phyloP scores from a whole-genome alignment of 2,329 filamentous ascomycete species.

The Xylariaceae sp. region DNA sequence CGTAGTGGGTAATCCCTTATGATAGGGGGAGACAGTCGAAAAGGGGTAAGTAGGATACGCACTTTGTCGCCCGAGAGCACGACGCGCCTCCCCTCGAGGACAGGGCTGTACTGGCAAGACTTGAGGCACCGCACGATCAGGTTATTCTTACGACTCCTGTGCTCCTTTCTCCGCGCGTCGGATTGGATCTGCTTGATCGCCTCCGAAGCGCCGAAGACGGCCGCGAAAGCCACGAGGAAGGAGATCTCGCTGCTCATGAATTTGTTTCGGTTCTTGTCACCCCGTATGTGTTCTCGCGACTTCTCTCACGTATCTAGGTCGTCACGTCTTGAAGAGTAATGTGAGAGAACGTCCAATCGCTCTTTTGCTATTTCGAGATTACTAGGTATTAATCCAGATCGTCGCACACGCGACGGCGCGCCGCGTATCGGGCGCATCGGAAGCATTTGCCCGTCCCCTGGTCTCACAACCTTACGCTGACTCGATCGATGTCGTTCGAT shows the following conservation, averaged over 20 bases:
- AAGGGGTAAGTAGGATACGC: slow-evolving; percentile 1
- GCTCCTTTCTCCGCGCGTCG: slow-evolving; percentile 42
- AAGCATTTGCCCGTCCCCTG: slow-evolving; percentile 16
- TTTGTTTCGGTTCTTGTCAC: slow-evolving; percentile 1
- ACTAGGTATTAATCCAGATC: slow-evolving; percentile 7
- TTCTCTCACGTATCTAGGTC: not conserved
- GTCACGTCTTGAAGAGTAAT: not conserved
- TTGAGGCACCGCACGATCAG: slow-evolving; percentile 43
- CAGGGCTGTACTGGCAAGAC: slow-evolving; percentile 39
- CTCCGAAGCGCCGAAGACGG: slow-evolving; percentile 43
- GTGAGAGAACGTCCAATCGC: slow-evolving; percentile 2
- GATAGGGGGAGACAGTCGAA: not conserved
- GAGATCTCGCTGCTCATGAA: slow-evolving; percentile 27
- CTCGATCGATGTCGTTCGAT: slow-evolving; percentile 23
- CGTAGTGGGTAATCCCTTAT: not conserved
- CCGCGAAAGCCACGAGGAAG: slow-evolving; percentile 38
- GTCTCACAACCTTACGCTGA: slow-evolving; percentile 5
- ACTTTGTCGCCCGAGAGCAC: slow-evolving; percentile 43
- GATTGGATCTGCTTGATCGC: slow-evolving; percentile 43
- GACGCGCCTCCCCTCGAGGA: slow-evolving; percentile 41
- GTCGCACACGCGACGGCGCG: slow-evolving; percentile 15
- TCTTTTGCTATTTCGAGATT: slow-evolving; percentile 12
- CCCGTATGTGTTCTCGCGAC: not conserved
- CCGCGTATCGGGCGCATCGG: slow-evolving; percentile 12
- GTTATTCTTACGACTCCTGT: slow-evolving; percentile 44